Conservation (phyloP, 768 basidiomycete genomes). For the Leccinum subtestaceum region DNA sequence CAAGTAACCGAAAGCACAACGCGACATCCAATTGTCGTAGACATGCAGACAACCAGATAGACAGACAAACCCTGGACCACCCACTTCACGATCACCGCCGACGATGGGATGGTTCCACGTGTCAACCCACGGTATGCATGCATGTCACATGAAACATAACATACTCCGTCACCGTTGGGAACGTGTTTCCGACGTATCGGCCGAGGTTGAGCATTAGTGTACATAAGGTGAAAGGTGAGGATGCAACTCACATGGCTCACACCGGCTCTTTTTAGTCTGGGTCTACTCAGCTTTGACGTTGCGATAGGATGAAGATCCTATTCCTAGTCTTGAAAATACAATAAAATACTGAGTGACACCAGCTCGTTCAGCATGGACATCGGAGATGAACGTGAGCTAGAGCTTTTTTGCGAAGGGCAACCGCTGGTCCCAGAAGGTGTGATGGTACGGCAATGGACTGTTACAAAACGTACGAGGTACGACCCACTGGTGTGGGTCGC, state of each 20-base stretch:
- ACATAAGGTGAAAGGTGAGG: background rate
- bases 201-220: background rate
- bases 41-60: background rate
- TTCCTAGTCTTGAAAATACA: background rate
- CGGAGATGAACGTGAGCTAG: conserved; percentile 17
- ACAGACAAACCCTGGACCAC: background rate
- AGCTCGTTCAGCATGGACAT: background rate
- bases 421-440: background rate
- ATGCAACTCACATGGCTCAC: background rate
- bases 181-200: conserved; percentile 4
- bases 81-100: background rate
- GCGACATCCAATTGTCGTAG: background rate
- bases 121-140: background rate
- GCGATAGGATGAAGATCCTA: background rate
- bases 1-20: background rate
- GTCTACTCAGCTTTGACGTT: background rate
- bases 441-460: background rate
- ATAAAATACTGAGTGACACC: background rate
- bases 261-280: background rate
- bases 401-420: background rate
- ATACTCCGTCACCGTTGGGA: background rate
- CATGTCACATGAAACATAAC: conserved; percentile 3
- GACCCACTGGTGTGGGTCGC: background rate
- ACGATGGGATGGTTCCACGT: background rate
- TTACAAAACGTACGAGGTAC: background rate